Evolutionary conservation across 306 rosid species (phyloP).

Genomic region (Medicago lupulina): DNA sequence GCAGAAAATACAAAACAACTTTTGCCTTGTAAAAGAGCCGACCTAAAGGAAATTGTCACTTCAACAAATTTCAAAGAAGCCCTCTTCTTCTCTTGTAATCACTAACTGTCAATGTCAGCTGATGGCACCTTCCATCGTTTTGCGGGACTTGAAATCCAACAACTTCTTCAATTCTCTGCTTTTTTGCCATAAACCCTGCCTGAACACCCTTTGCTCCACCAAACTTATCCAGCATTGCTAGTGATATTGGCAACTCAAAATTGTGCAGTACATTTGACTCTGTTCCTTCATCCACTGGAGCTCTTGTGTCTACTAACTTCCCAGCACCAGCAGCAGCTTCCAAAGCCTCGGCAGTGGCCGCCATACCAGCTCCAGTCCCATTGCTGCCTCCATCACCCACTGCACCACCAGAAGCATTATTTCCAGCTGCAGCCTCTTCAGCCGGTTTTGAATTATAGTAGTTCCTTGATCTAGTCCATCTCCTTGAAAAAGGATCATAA

Average conservation of each 20-base stretch:
- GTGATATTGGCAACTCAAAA: constrained; percentile 92
- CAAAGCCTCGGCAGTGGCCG: constrained; percentile 82
- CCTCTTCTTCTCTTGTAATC: constrained; percentile 95
- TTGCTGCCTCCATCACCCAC: constrained; percentile 45
- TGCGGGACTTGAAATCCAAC: constrained; percentile 77
- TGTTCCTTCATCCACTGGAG: constrained; percentile 91
- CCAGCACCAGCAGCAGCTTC: constrained; percentile 96
- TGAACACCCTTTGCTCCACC: constrained; percentile 87
- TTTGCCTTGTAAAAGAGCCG: constrained; percentile 9
- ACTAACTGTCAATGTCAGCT: constrained; percentile 70
- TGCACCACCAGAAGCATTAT: constrained; percentile 37
- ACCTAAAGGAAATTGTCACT: constrained; percentile 22
- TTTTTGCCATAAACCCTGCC: constrained; percentile 76
- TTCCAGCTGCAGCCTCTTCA: constrained; percentile 53
- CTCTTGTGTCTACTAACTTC: constrained; percentile 82
- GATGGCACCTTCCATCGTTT: constrained; percentile 75
- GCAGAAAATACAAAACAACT: constrained; percentile 23
- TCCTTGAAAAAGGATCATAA: constrained; percentile 97
- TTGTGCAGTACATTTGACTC: constrained; percentile 70
- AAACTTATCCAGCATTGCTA: constrained; percentile 72
- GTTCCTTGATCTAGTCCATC: constrained; percentile 98
- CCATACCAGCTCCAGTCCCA: constrained; percentile 57
- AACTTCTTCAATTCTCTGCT: constrained; percentile 76
- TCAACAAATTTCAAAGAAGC: constrained; percentile 66
- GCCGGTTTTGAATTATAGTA: constrained; percentile 72